Evolutionary conservation across 306 rosid species (phyloP).

Genomic region (Corylus avellana): DNA sequence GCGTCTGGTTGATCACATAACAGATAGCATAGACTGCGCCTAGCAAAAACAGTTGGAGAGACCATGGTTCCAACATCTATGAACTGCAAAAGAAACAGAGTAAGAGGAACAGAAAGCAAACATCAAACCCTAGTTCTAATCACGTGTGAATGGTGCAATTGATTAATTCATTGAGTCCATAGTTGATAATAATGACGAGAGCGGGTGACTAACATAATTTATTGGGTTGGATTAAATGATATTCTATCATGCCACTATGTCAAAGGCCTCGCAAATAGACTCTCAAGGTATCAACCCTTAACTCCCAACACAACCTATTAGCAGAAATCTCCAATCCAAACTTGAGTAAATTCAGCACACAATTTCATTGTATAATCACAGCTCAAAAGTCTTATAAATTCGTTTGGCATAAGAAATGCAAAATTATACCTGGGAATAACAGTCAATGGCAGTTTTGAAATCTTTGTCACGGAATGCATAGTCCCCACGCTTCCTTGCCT

Average conservation of each 20-base stretch:
- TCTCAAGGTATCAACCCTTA: background rate
- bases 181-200: too few species aligned
- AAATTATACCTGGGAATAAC: conserved; percentile 82
- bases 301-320: background rate
- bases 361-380: background rate
- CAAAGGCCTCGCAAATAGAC: too few species aligned
- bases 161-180: too few species aligned
- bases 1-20: conserved; percentile 89
- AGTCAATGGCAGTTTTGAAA: conserved; percentile 81
- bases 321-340: background rate
- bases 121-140: background rate
- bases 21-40: conserved; percentile 93
- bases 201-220: too few species aligned
- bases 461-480: conserved; percentile 90
- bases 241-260: too few species aligned
- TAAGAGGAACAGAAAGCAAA: background rate
- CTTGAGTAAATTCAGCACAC: background rate
- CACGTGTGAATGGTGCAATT: too few species aligned
- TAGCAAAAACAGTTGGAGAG: conserved; percentile 91
- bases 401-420: background rate
- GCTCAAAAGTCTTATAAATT: background rate
- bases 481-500: conserved; percentile 96
- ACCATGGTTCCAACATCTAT: conserved; percentile 92
- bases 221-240: too few species aligned
- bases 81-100: conserved; percentile 53